Base-by-base conservation (phyloP, 371 early-diverging fungal species). In the Mortierella polycephala region DNA sequence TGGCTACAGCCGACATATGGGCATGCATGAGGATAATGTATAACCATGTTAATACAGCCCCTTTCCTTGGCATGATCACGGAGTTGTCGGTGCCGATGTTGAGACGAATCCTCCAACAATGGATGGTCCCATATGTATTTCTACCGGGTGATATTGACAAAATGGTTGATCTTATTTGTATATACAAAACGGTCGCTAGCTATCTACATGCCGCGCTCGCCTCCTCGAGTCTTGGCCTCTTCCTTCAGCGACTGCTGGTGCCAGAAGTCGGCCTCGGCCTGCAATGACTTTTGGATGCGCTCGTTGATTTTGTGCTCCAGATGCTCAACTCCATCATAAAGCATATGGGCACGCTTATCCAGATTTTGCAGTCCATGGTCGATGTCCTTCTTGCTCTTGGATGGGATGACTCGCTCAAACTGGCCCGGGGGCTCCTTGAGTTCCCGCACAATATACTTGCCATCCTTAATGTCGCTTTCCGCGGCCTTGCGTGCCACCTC, bases 241-340 rank as follows among this genome's bases (percentile, higher is more conserved):
- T 79, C 79, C 73, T 72, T 79, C 54, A 79, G 41, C 16, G 73
- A 68, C 57, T 72, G 65, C 46, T 72, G 42, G 20, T 79, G 79
- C 79, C 79, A 79, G 45, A 69, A 79, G 20, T 79, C 79, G 0
- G 79, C 79, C 18, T 79, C 79, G 1, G 69, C 73, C 37, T 79
- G 52, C 14, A 79, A 52, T 13, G 62, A 23, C 59, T 79, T 79
- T 56, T 79, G 46, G 18, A 79, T 61, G 0, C 52, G 62, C 49
- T 65, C 62, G 62, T 69, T 65, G 20, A 79, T 41, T 16, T 41
- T 65, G 54, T 79, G 73, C 53, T 79, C 79, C 7, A 72, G 5
- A 23, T 79, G 69, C 60, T 79, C 79, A 18, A 79, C 79, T 16
- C 79, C 79, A 44, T 72, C 57, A 42, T 64, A 62, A 5, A 79